Percentiles rank a stretch among this genome's conserved stretches.
Conservation (phyloP, 805 yeast genomes). For the Komagataella phaffii region DNA sequence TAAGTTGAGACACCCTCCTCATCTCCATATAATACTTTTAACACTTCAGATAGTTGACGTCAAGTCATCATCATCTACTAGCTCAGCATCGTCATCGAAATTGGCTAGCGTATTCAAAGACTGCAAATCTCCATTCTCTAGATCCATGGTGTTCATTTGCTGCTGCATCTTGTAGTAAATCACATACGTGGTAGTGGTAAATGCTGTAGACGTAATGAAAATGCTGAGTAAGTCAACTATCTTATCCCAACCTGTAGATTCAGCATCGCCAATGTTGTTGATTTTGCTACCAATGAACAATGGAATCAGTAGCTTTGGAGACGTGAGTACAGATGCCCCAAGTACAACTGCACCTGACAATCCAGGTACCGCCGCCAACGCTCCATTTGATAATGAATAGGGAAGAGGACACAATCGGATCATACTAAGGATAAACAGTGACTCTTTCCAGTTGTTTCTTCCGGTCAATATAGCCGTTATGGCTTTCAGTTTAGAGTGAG, state of each 20-base stretch:
- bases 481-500: constrained; percentile 57
- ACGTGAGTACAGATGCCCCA: constrained; percentile 58
- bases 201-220: constrained; percentile 36
- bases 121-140: constrained; percentile 1
- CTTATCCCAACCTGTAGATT: constrained; percentile 25
- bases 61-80: constrained; percentile 3
- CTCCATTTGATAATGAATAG: constrained; percentile 85
- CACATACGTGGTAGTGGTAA: constrained; percentile 49
- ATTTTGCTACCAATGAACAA: constrained; percentile 68
- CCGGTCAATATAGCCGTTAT: constrained; percentile 64
- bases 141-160: constrained; percentile 11
- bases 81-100: constrained; percentile 3
- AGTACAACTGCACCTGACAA: constrained; percentile 48
- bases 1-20: no score
- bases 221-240: constrained; percentile 54
- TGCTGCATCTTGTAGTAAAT: constrained; percentile 43
- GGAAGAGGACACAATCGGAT: constrained; percentile 87
- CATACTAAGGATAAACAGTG: constrained; percentile 52
- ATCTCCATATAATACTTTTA: not conserved
- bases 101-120: not conserved
- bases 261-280: constrained; percentile 52
- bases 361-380: constrained; percentile 78
- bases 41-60: not conserved
- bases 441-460: constrained; percentile 26
- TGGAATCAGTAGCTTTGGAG: constrained; percentile 73